Conservation (phyloP, 1,284 basidiomycete genomes). For the Trichosporon sp. region DNA sequence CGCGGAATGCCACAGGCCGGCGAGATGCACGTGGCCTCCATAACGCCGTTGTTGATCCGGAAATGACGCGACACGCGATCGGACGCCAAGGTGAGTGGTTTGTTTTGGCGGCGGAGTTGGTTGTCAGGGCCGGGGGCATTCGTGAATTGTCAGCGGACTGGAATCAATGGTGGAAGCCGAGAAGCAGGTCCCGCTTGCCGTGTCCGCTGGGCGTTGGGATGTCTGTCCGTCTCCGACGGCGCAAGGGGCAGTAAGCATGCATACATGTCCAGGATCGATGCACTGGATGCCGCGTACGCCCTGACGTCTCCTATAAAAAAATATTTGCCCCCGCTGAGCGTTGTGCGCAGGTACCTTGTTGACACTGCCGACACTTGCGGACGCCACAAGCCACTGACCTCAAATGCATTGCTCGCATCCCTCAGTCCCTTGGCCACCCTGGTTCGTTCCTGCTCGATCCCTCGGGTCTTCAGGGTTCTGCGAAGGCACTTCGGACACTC, state of each 20-base stretch:
- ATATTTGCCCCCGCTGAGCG: not conserved
- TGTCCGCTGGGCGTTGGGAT: not conserved
- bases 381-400: conserved; percentile 8
- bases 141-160: conserved; percentile 4
- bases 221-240: not conserved
- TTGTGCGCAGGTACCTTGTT: not conserved
- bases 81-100: not conserved
- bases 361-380: not conserved
- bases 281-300: not conserved
- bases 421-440: not conserved
- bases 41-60: not conserved
- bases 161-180: conserved; percentile 7
- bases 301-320: not conserved
- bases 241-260: not conserved
- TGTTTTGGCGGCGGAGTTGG: not conserved
- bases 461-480: not conserved
- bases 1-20: not conserved
- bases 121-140: not conserved
- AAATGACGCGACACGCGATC: not conserved
- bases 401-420: conserved; percentile 7
- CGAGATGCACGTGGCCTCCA: not conserved
- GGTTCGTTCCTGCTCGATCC: not conserved
- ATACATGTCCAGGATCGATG: too few relatives aligned
- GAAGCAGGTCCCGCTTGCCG: not conserved
- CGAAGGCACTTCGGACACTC: not conserved